Conservation (phyloP, 139 green algal genomes). For the Yamagishiella unicocca region DNA sequence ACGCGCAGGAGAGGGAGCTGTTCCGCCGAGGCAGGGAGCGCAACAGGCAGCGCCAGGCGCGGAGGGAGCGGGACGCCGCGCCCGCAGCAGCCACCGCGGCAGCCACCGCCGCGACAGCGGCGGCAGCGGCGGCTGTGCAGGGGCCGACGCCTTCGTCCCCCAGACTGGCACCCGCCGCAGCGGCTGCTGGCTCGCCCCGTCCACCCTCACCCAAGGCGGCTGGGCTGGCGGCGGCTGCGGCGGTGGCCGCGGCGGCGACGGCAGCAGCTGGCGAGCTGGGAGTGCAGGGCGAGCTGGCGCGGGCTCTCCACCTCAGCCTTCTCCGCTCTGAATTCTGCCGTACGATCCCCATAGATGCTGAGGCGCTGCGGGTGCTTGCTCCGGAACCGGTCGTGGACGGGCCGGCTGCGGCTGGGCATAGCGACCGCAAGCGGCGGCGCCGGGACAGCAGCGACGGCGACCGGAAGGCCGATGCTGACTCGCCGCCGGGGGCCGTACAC, state of each 20-base stretch:
- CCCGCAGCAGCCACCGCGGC: not conserved
- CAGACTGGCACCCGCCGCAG: not conserved
- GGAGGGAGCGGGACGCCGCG: not conserved
- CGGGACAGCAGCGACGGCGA: not conserved
- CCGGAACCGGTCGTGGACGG: not conserved
- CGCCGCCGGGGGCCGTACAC: too few relatives aligned
- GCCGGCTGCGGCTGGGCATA: not conserved
- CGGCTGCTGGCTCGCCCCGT: not conserved
- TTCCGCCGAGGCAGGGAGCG: constrained; percentile 12
- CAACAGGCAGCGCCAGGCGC: constrained; percentile 6
- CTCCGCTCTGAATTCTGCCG: not conserved
- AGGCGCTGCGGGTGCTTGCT: not conserved
- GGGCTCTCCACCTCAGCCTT: not conserved
- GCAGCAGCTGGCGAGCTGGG: not conserved
- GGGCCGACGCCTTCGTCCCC: not conserved
- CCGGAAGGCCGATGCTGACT: too few relatives aligned
- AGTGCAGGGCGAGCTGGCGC: not conserved
- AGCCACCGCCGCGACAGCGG: too few relatives aligned
- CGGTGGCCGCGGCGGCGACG: not conserved
- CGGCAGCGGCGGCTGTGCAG: not conserved
- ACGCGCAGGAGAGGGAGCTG: constrained; percentile 20
- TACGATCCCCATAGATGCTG: not conserved
- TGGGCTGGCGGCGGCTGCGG: not conserved
- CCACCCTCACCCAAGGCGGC: too few relatives aligned
- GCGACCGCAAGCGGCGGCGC: not conserved